Percentiles rank a stretch among this genome's conserved stretches.
Evolutionary conservation across 495 filamentous ascomycete species (phyloP).

Genomic region (Glarea lozoyensis): DNA sequence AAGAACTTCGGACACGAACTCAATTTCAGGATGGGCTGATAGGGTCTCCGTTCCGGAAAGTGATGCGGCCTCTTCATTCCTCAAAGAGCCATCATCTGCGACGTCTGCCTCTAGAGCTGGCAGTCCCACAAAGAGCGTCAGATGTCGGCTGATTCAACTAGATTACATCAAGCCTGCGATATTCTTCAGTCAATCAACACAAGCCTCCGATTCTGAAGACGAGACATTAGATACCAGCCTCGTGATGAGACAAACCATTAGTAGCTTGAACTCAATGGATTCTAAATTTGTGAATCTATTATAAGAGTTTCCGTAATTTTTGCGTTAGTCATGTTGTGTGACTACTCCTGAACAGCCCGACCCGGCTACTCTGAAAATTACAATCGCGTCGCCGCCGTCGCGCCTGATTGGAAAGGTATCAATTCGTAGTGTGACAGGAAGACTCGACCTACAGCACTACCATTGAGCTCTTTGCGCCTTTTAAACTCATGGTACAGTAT

Average conservation of each 20-base stretch:
- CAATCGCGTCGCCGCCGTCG: conserved; percentile 20
- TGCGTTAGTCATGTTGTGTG: conserved; percentile 19
- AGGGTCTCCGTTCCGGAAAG: too few relatives aligned
- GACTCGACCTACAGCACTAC: conserved; percentile 15
- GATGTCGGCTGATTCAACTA: conserved; percentile 3
- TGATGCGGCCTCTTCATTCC: too few relatives aligned
- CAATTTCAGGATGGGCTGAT: too few relatives aligned
- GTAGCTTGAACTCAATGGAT: conserved; percentile 20
- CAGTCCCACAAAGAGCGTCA: conserved; percentile 6
- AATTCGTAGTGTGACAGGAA: conserved; percentile 19
- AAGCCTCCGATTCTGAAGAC: conserved; percentile 3
- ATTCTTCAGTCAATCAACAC: conserved; percentile 3
- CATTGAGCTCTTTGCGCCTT: conserved; percentile 21
- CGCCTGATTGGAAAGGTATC: conserved; percentile 18
- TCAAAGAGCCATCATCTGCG: too few relatives aligned
- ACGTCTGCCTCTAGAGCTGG: conserved; percentile 5
- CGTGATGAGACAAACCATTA: conserved; percentile 17
- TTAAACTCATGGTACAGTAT: conserved; percentile 20
- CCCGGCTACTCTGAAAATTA: conserved; percentile 20
- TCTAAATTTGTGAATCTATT: conserved; percentile 14
- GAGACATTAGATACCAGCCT: conserved; percentile 5
- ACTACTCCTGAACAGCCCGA: conserved; percentile 18
- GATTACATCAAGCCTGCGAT: conserved; percentile 7
- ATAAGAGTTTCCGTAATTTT: conserved; percentile 16
- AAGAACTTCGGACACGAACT: too few relatives aligned